Base-by-base conservation (phyloP, 2,329 filamentous ascomycete species). In the Pseudopyricularia javanii region DNA sequence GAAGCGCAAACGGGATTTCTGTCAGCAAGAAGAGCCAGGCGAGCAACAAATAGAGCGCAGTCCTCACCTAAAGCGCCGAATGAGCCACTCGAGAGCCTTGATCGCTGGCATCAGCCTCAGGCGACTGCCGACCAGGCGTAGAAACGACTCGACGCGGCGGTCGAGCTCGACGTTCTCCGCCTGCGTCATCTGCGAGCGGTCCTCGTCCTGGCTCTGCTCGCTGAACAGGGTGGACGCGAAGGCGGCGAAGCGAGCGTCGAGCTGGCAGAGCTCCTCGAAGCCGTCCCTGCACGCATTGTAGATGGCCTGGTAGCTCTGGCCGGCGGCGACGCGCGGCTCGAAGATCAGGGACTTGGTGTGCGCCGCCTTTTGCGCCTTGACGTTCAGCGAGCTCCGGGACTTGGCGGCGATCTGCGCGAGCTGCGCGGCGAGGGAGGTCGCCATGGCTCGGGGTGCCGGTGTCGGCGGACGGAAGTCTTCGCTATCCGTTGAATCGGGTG, bases 281-380 rank as follows among this genome's bases (percentile, higher is more conserved):
- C 91, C 93, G 62, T 95, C 88, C 59, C 83, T 75, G 65, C 91
- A 97, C 65, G 95, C 80, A 54, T 86, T 80, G 66, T 87, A 97
- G 54, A 98, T 78, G 4, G 85, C 87, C 64, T 95, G 88, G 67
- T 91, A 95, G 62, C 85, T 93, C 72, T 99, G 93, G 15, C 83
- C 83, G 6, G 86, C 85, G 50, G 93, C 93, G 60, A 91, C 77
- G 64, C 83, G 82, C 55, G 87, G 79, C 61, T 95, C 91, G 73
- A 95, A 98, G 55, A 99, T 88, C 56, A 99, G 74, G 52, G 93
- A 98, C 69, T 96, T 91, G 58, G 88, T 88, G 71, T 98, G 93
- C 57, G 88, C 83, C 56, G 86, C 82, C 69, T 90, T 91, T 72
- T 96, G 90, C 62, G 91, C 88, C 71, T 94, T 95, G 61, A 95